Percentiles rank a stretch among this genome's conserved stretches.
Conservation (phyloP, 1,284 basidiomycete genomes). For the Austroboletus rostrupii region DNA sequence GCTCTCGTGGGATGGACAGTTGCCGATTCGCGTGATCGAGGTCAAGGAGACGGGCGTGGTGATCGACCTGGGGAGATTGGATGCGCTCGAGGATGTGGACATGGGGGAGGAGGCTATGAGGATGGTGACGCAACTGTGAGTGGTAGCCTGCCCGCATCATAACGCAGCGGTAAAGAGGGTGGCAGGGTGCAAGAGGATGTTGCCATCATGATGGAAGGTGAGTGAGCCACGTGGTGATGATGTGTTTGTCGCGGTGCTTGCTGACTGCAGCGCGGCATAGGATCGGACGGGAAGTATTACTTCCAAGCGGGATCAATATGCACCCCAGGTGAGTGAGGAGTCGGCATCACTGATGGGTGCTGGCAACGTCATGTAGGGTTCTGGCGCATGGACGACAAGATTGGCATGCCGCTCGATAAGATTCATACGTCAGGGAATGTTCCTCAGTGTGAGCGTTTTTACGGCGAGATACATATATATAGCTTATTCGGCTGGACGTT, state of each 20-base stretch:
- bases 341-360: background rate
- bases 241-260: too few relatives aligned
- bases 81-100: slow-evolving; percentile 26
- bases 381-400: slow-evolving; percentile 77
- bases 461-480: background rate
- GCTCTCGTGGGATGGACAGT: slow-evolving; percentile 45
- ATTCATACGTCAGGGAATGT: slow-evolving; percentile 66
- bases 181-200: slow-evolving; percentile 66
- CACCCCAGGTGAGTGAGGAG: slow-evolving; percentile 47
- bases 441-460: slow-evolving; percentile 54
- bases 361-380: slow-evolving; percentile 47
- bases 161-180: slow-evolving; percentile 9
- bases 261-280: slow-evolving; percentile 28
- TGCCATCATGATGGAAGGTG: slow-evolving; percentile 74
- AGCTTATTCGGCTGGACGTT: background rate
- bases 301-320: slow-evolving; percentile 71
- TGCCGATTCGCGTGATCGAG: slow-evolving; percentile 51
- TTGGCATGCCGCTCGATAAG: slow-evolving; percentile 67
- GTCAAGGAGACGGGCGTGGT: slow-evolving; percentile 47
- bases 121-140: slow-evolving; percentile 61
- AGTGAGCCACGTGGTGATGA: slow-evolving; percentile 36
- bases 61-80: slow-evolving; percentile 44
- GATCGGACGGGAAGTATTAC: slow-evolving; percentile 63
- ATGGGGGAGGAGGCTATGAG: slow-evolving; percentile 56
- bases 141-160: slow-evolving; percentile 24